phyloP scores from a whole-genome alignment of 192 early-diverging fungal genomes.

The Coemansia biformis region DNA sequence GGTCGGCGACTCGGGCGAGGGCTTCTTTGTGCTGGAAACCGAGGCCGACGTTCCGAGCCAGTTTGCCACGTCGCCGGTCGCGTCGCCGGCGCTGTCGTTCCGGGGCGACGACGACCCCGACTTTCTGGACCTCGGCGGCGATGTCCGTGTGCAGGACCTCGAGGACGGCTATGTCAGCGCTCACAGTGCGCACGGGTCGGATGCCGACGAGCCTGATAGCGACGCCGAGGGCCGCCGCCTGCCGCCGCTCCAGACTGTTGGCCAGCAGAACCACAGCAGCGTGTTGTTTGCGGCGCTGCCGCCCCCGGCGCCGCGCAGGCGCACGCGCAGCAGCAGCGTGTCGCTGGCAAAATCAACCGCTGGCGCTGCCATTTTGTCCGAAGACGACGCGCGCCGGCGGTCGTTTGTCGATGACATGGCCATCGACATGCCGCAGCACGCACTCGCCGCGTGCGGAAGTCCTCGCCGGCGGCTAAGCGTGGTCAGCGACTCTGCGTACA shows the following conservation, averaged over 20 bases:
- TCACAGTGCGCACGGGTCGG: slow-evolving; percentile 58
- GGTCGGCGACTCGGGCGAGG: slow-evolving; percentile 94
- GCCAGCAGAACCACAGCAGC: too few species aligned
- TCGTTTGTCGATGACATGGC: slow-evolving; percentile 33
- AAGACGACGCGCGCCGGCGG: neutral
- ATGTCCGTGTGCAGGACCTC: slow-evolving; percentile 4
- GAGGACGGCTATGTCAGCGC: slow-evolving; percentile 65
- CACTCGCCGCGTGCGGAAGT: too few species aligned
- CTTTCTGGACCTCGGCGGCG: slow-evolving; percentile 42
- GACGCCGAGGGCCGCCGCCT: neutral
- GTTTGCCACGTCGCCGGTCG: slow-evolving; percentile 90
- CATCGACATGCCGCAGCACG: neutral
- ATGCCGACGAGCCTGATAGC: slow-evolving; percentile 12
- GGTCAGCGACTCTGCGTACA: too few species aligned
- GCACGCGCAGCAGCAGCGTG: neutral
- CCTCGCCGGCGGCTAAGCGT: slow-evolving; percentile 19
- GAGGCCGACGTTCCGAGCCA: slow-evolving; percentile 85
- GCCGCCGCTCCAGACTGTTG: neutral
- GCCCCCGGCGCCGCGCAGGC: neutral
- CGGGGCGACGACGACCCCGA: slow-evolving; percentile 21
- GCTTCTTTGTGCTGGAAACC: slow-evolving; percentile 94
- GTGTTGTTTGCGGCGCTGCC: neutral
- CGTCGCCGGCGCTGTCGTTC: slow-evolving; percentile 52
- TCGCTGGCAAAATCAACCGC: neutral
- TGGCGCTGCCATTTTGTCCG: too few species aligned